Evolutionary conservation across 495 filamentous ascomycete genomes (phyloP), one percentile per base, ranked within the genome.

Genomic region (Parmelia sp.): DNA sequence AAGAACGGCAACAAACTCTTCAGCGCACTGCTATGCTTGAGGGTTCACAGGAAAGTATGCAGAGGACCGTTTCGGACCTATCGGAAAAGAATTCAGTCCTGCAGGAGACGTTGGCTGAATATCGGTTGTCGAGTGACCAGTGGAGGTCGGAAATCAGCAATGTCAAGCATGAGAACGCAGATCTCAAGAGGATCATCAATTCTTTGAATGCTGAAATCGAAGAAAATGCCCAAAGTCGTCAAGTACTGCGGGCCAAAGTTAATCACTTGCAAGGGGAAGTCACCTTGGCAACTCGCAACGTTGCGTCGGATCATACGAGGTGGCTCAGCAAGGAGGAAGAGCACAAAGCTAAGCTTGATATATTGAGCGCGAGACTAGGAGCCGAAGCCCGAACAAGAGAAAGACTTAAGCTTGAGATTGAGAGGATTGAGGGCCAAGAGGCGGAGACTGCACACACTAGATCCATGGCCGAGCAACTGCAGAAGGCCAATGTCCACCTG

Each of bases 211-310:
- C 80, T 51, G 90, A 96, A 70, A 84, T 96, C 58, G 87, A 96
- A 75, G 92, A 97, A 74, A 90, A 87, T 72, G 84, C 90, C 72
- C 83, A 85, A 66, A 82, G 88, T 66, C 86, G 91, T 60, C 88
- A 92, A 68, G 83, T 79, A 69, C 88, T 96, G 77, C 85, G 89
- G 66, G 79, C 81, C 70, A 93, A 92, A 72, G 87, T 96, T 70
- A 84, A 91, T 68, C 82, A 80, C 60, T 76, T 97, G 57, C 91
- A 96, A 76, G 83, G 88, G 67, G 90, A 96, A 62, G 90, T 97
- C 87, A 82, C 85, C 15, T 79, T 76, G 59, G 85, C 89, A n/a
- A 86, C 88, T 61, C 80, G 82, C 51, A 87, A 95, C 60, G 85
- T 96, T 61, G 84, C 85, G 21, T 83, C 86, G 62, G 91, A 96